These are phyloP conservation scores for Dentipellis fragilis DNA, from an alignment of 768 basidiomycete genomes.

Conservation along the genomic window DNA sequence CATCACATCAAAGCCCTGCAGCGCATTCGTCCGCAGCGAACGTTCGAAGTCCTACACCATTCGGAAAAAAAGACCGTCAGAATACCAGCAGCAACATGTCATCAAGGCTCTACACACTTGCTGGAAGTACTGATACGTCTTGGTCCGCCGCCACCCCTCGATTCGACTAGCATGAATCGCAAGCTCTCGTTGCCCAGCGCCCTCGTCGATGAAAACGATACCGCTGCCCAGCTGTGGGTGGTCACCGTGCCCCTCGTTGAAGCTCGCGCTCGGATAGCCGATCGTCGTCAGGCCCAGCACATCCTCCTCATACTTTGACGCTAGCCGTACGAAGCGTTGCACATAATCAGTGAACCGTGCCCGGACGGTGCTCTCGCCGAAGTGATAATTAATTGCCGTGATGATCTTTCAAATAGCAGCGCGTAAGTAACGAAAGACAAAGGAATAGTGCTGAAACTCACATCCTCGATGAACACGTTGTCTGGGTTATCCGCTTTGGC, in stretches of 20 bases:
- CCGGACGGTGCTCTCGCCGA: slow-evolving; percentile 82
- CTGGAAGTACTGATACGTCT: slow-evolving; percentile 64
- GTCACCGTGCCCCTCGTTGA: slow-evolving; percentile 33
- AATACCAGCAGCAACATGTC: background rate
- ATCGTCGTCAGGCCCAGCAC: slow-evolving; percentile 61
- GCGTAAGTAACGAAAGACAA: background rate
- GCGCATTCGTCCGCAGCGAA: slow-evolving; percentile 39
- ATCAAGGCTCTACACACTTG: slow-evolving; percentile 36
- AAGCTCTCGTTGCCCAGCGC: slow-evolving; percentile 56
- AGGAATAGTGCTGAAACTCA: slow-evolving; percentile 29
- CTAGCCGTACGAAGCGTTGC: slow-evolving; percentile 75
- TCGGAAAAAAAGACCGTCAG: slow-evolving; percentile 5
- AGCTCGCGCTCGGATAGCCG: slow-evolving; percentile 54
- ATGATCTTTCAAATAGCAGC: slow-evolving; percentile 45
- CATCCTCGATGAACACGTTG: slow-evolving; percentile 89
- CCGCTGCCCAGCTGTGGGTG: slow-evolving; percentile 65
- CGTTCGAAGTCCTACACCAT: slow-evolving; percentile 57
- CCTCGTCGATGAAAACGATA: slow-evolving; percentile 68
- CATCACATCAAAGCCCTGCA: slow-evolving; percentile 73
- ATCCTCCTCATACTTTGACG: slow-evolving; percentile 88
- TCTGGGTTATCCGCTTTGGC: slow-evolving; percentile 59
- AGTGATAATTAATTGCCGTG: slow-evolving; percentile 82
- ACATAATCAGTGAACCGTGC: slow-evolving; percentile 88
- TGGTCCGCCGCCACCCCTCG: slow-evolving; percentile 87
- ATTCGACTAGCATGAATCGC: slow-evolving; percentile 71